Percentiles rank a stretch among this genome's conserved stretches.
phyloP scores from a whole-genome alignment of 2,329 filamentous ascomycete genomes.

The Neopestalotiopsis sp. region DNA sequence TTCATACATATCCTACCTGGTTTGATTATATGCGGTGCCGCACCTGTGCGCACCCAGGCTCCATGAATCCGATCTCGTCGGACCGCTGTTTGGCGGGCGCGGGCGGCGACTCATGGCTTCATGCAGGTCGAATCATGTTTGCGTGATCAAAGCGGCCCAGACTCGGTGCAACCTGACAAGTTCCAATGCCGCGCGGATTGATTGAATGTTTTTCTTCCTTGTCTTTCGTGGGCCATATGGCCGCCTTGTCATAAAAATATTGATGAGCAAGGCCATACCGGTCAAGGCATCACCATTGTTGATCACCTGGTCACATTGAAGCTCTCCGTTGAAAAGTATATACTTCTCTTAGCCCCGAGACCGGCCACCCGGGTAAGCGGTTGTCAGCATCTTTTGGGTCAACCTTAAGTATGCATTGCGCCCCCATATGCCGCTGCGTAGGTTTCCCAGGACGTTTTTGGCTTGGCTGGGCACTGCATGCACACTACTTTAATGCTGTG shows the following conservation, averaged over 20 bases:
- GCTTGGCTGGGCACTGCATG: not conserved
- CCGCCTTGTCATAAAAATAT: not conserved
- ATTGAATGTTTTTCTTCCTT: not conserved
- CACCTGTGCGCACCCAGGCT: not conserved
- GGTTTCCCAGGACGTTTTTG: not conserved
- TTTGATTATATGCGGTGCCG: not conserved
- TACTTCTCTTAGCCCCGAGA: not conserved
- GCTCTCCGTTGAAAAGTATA: not conserved
- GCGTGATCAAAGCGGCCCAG: not conserved
- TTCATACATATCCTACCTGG: not conserved
- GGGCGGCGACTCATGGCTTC: not conserved
- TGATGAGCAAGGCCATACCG: not conserved
- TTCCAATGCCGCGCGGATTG: not conserved
- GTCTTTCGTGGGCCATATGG: not conserved
- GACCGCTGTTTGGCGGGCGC: not conserved
- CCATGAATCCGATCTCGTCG: not conserved
- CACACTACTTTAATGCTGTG: not conserved
- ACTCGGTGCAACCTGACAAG: not conserved
- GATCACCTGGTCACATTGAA: not conserved
- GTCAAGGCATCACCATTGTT: not conserved
- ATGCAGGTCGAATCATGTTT: conserved; percentile 1
- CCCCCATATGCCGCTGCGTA: too few species aligned
- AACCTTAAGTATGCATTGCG: not conserved
- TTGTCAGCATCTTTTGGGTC: not conserved
- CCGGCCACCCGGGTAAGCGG: not conserved